Evolutionary conservation across 352 stramenopile genomes (phyloP), one percentile per base, ranked within the genome.

Genomic region (Pythium inflatum): DNA sequence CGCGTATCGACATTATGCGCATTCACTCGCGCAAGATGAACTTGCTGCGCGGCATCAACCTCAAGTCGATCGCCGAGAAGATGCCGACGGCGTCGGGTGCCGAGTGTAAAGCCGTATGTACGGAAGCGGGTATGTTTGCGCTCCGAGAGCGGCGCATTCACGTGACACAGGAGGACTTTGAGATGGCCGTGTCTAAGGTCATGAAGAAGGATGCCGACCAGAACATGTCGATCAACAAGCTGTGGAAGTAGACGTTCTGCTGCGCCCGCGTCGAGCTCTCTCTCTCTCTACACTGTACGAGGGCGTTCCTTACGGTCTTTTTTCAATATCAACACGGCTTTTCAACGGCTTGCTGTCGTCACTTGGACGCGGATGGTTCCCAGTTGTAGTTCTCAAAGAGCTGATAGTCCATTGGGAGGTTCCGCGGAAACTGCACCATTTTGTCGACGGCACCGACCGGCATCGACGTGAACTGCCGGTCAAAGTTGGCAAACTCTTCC

Each of bases 21-120:
- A 99, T 99, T 78, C 98, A 99, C 83, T 96, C 95, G 65, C 99
- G 99, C 82, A 97, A 91, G 76, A 99, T 99, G 98, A 99, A 98
- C 80, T 98, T 95, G 67, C 97, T 99, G 79, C 86, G 97, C 50
- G 97, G 98, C 78, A 99, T 99, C 85, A 92, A 97, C 60, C 99
- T 99, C 79, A 98, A 99, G 86, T 82, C 99, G 36, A 94, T 99
- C 68, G 97, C 93, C 24, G 90, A 97, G 14, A 80, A 99, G 34
- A 99, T 97, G 81, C 98, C 98, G 36, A 99, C 99, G 83, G 99
- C 97, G 24, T 99, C 98, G 3, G 98, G 98, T 48, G 98, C 98
- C 16, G 98, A 99, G 78, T 84, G 99, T 46, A 94, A 97, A 73
- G 97, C 85, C 74, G 98, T 99, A 22, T 99, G 97, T 85, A 99